Evolutionary conservation across 495 filamentous ascomycete species (phyloP).

Genomic region (Thermothielavioides terrestris): DNA sequence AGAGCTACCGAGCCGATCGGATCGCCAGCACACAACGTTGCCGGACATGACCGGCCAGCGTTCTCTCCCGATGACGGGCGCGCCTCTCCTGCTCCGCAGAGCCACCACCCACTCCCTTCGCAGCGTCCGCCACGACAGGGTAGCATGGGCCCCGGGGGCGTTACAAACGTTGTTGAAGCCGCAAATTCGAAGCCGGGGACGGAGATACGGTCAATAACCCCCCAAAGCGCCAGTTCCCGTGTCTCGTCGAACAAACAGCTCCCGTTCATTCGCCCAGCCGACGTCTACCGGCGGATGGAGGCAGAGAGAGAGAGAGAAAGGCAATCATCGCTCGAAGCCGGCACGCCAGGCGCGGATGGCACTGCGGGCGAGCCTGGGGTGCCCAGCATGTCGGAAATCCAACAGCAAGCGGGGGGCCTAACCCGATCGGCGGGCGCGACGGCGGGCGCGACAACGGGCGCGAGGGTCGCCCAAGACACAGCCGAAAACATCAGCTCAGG

Average conservation of each 20-base stretch:
- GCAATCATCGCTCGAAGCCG: constrained; percentile 45
- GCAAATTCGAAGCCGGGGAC: constrained; percentile 18
- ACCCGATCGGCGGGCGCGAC: background rate
- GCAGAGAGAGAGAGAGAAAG: constrained; percentile 55
- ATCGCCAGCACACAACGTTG: background rate
- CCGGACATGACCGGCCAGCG: background rate
- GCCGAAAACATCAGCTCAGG: constrained; percentile 8
- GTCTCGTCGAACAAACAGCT: constrained; percentile 36
- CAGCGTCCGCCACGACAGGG: constrained; percentile 52
- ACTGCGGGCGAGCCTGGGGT: background rate
- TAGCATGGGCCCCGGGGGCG: constrained; percentile 37
- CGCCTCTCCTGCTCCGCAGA: constrained; percentile 15
- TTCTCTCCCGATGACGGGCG: constrained; percentile 6
- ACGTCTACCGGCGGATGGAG: constrained; percentile 67
- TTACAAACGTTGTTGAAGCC: background rate
- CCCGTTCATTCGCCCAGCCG: constrained; percentile 64
- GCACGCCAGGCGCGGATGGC: constrained; percentile 38
- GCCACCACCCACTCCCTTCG: constrained; percentile 19
- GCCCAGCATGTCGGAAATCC: background rate
- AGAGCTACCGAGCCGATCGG: constrained; percentile 6
- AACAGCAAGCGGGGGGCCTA: background rate
- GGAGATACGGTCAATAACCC: constrained; percentile 29
- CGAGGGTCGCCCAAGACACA: no score
- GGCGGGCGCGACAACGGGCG: no score
- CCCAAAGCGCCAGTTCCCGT: constrained; percentile 15